A percentile compares a stretch with the other conserved stretches of the same genome.
phyloP scores from a whole-genome alignment of 2,329 filamentous ascomycete genomes.

The Botrytis deweyae region DNA sequence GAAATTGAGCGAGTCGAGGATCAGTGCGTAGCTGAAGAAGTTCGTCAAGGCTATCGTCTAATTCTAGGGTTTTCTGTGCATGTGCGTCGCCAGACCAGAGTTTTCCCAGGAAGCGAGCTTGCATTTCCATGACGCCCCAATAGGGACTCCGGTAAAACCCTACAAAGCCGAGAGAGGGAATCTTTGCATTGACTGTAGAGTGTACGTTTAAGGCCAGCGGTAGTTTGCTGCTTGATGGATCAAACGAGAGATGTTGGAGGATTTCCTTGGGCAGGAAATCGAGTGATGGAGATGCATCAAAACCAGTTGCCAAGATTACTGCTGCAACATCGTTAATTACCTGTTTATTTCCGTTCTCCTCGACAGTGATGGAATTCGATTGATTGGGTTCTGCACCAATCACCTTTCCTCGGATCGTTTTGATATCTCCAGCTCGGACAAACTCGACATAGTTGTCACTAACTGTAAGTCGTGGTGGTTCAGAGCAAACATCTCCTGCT shows the following conservation, averaged over 20 bases:
- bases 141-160: slow-evolving; percentile 83
- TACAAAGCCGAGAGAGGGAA: slow-evolving; percentile 71
- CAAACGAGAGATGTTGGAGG: slow-evolving; percentile 57
- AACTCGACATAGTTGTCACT: slow-evolving; percentile 74
- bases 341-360: slow-evolving; percentile 35
- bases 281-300: slow-evolving; percentile 62
- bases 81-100: slow-evolving; percentile 50
- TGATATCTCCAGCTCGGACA: slow-evolving; percentile 63
- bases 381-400: neutral
- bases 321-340: slow-evolving; percentile 58
- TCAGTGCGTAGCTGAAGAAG: slow-evolving; percentile 36
- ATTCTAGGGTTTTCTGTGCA: slow-evolving; percentile 32
- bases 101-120: slow-evolving; percentile 65
- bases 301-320: slow-evolving; percentile 75
- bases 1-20: slow-evolving; percentile 63
- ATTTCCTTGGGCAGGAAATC: slow-evolving; percentile 61
- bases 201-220: slow-evolving; percentile 68
- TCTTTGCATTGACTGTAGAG: slow-evolving; percentile 57
- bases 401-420: slow-evolving; percentile 39
- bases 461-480: slow-evolving; percentile 66
- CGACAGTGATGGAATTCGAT: slow-evolving; percentile 32
- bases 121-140: slow-evolving; percentile 87
- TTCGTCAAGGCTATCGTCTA: slow-evolving; percentile 32
- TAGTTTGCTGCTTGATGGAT: slow-evolving; percentile 47
- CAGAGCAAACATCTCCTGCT: slow-evolving; percentile 32